Conservation (phyloP, 1,139 yeast genomes). For the Geotrichum bryndzae region DNA sequence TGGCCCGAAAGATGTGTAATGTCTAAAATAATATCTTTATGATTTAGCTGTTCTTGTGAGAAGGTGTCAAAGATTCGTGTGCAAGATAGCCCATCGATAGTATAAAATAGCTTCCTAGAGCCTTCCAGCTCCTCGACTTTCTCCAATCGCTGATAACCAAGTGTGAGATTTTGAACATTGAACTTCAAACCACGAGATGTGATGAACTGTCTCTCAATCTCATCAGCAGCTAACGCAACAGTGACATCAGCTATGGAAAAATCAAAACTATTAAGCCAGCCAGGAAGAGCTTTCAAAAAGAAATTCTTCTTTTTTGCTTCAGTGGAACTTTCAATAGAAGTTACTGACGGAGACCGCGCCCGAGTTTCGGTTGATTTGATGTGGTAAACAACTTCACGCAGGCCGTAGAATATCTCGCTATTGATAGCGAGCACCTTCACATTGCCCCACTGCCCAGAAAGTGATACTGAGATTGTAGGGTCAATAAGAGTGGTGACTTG, state of each 20-base stretch:
- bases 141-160: neutral
- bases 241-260: slow-evolving; percentile 30
- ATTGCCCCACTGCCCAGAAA: slow-evolving; percentile 27
- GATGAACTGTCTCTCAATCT: slow-evolving; percentile 1
- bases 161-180: neutral
- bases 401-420: slow-evolving; percentile 28
- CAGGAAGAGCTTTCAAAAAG: slow-evolving; percentile 30
- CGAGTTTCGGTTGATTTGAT: slow-evolving; percentile 13
- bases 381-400: slow-evolving; percentile 27
- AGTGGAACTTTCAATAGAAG: neutral
- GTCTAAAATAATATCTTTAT: neutral
- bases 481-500: slow-evolving; percentile 28
- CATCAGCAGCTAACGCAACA: slow-evolving; percentile 26
- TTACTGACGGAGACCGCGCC: neutral
- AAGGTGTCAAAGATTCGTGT: neutral
- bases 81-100: neutral
- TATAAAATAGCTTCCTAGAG: neutral
- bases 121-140: neutral
- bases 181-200: slow-evolving; percentile 11
- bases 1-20: neutral
- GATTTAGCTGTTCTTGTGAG: neutral
- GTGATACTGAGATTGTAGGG: slow-evolving; percentile 28
- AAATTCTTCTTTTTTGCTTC: slow-evolving; percentile 8
- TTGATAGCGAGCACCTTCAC: slow-evolving; percentile 28
- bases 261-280: slow-evolving; percentile 30